Conservation (phyloP, 2,329 filamentous ascomycete species). For the Aspergillus tanneri region DNA sequence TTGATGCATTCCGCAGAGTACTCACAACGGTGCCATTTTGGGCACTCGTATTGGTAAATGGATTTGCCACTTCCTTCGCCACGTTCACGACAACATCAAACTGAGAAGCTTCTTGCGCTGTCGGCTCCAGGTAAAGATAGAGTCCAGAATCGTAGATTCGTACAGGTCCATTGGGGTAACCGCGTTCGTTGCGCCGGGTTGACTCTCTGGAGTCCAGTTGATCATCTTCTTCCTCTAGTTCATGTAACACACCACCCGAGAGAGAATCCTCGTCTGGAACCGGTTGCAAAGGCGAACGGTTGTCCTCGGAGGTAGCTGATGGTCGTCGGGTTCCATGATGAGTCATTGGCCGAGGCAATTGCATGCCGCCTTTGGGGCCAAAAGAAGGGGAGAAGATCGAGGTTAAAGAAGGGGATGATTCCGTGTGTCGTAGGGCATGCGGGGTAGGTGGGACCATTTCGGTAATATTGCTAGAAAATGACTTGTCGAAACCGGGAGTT, state of each 20-base stretch:
- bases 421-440: slow-evolving; percentile 57
- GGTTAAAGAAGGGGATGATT: slow-evolving; percentile 61
- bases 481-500: slow-evolving; percentile 53
- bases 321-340: slow-evolving; percentile 31
- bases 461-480: slow-evolving; percentile 48
- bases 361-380: slow-evolving; percentile 52
- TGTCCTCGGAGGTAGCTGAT: slow-evolving; percentile 32
- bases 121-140: slow-evolving; percentile 64
- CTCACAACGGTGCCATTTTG: slow-evolving; percentile 44
- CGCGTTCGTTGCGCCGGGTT: slow-evolving; percentile 60
- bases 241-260: slow-evolving; percentile 39
- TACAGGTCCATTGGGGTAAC: slow-evolving; percentile 64
- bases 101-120: slow-evolving; percentile 56
- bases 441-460: slow-evolving; percentile 60
- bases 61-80: slow-evolving; percentile 64
- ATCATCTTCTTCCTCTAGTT: slow-evolving; percentile 54
- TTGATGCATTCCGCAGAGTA: slow-evolving; percentile 50
- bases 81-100: slow-evolving; percentile 67
- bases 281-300: slow-evolving; percentile 27
- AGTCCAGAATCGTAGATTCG: slow-evolving; percentile 63
- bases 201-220: slow-evolving; percentile 53
- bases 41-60: slow-evolving; percentile 45
- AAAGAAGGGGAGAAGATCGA: slow-evolving; percentile 53
- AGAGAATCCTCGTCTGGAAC: slow-evolving; percentile 28
- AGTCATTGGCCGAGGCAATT: slow-evolving; percentile 44